phyloP scores from a whole-genome alignment of 306 rosid species.

The Gleditsia sinensis region DNA sequence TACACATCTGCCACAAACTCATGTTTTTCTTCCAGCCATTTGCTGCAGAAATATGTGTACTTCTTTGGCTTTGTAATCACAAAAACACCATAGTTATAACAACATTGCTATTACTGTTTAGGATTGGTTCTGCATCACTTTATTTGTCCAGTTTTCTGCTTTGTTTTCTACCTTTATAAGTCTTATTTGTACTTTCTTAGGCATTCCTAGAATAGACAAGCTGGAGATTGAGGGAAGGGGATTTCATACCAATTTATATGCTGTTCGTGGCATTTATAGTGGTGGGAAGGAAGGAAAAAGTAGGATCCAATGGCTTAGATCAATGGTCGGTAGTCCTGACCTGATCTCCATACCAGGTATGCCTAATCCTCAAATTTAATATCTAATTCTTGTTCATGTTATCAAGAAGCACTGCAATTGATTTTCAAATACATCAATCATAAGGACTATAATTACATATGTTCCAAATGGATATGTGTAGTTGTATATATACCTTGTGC shows the following conservation, averaged over 20 bases:
- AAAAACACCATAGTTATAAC: background rate
- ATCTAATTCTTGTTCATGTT: background rate
- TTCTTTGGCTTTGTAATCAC: slow-evolving; percentile 11
- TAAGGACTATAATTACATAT: background rate
- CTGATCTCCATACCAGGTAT: slow-evolving; percentile 94
- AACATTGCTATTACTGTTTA: slow-evolving; percentile 21
- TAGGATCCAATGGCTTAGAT: slow-evolving; percentile 96
- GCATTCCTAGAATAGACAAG: slow-evolving; percentile 88
- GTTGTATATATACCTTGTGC: background rate
- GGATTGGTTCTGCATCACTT: slow-evolving; percentile 3
- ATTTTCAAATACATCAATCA: background rate
- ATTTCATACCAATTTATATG: slow-evolving; percentile 94
- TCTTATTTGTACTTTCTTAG: slow-evolving; percentile 41
- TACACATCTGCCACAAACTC: background rate
- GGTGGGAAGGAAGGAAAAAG: slow-evolving; percentile 99
- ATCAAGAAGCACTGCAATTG: slow-evolving; percentile 10
- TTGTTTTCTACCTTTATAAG: background rate
- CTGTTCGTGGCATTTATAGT: slow-evolving; percentile 84
- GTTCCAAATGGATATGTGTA: background rate
- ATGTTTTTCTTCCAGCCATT: background rate
- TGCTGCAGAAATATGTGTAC: background rate
- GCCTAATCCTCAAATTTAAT: slow-evolving; percentile 25
- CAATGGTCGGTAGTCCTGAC: slow-evolving; percentile 99
- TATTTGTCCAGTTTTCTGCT: slow-evolving; percentile 8
- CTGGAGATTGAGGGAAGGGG: slow-evolving; percentile 99